These are phyloP conservation scores for Syzygium grande DNA, from an alignment of 345 rosid genomes.

Conservation along the genomic window DNA sequence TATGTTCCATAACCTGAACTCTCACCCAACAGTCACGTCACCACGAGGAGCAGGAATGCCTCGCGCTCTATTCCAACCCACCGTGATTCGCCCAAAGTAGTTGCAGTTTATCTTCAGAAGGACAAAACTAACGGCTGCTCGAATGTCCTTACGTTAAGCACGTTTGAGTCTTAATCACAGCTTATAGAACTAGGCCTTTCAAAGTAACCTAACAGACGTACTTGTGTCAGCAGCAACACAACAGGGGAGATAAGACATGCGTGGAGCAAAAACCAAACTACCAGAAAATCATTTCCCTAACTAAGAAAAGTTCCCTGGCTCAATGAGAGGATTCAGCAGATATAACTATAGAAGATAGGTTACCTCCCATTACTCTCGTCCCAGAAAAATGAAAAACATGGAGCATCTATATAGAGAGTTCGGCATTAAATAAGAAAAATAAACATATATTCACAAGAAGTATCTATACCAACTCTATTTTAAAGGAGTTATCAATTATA, in stretches of 20 bases:
- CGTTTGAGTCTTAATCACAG: background rate
- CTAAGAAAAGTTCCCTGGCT: background rate
- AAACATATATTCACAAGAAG: background rate
- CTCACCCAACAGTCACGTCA: background rate
- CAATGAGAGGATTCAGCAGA: background rate
- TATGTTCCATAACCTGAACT: background rate
- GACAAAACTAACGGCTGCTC: background rate
- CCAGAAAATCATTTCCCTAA: background rate
- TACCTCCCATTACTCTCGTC: background rate
- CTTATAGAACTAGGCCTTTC: background rate
- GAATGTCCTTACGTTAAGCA: background rate
- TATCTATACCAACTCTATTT: background rate
- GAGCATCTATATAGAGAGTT: background rate
- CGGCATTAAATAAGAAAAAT: background rate
- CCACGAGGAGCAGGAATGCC: background rate
- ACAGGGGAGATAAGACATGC: too few species aligned
- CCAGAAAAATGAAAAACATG: background rate
- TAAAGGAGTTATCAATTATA: too few species aligned
- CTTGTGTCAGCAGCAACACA: background rate
- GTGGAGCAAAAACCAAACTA: too few species aligned
- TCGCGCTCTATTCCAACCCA: background rate
- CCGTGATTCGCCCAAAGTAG: background rate
- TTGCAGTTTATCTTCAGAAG: background rate
- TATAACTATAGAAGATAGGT: background rate
- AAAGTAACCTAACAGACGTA: background rate